Base-by-base conservation (phyloP, 352 stramenopile species). In the Phytopythium ostracodes region DNA sequence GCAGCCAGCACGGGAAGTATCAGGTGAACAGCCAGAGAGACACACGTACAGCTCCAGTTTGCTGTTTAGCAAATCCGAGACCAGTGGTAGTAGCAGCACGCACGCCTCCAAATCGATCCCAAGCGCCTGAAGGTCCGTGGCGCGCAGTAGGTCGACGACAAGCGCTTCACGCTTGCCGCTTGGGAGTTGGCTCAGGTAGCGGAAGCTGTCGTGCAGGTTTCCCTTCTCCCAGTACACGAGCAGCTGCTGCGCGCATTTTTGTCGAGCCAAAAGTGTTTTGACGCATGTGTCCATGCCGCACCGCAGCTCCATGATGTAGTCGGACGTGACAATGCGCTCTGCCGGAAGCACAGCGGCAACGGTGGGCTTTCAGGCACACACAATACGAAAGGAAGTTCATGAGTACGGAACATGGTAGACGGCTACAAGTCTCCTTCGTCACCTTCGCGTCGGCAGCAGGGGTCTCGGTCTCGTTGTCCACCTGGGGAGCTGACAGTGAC, bases 221-320 rank as follows among this genome's bases (percentile, higher is more conserved):
- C 84, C 84, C 56, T 83, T 85, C 64, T 91, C 72, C 86, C 86
- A 93, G 47, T 86, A 68, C 35, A 54, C 60, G 7, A 93, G 72
- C 11, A 95, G 66, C 65, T 92, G 76, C 60, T 92, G 75, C 15
- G 91, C 60, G 29, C 76, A 79, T 56, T 90, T 91, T 60, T 93
- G 83, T 1, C 86, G 75, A 49, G 71, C 65, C 17, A 77, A 75
- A 40, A 95, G 88, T 14, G 78, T 82, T 59, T 91, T 91, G 35
- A 93, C 56, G 31, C 75, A 92, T 14, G 82, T 91, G 60, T 95
- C 86, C 84, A 95, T 95, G 10, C 86, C 86, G 62, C 80, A 89
- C 10, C 80, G 82, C 59, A 93, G 81, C 66, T 95, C 86, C 72
- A 87, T 89, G 49, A 95, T 80, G 58, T 82, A 93, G 46, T 92